These are phyloP conservation scores for Suhomyces coccinellae DNA, from an alignment of 1,139 yeast genomes.

Conservation along the genomic window DNA sequence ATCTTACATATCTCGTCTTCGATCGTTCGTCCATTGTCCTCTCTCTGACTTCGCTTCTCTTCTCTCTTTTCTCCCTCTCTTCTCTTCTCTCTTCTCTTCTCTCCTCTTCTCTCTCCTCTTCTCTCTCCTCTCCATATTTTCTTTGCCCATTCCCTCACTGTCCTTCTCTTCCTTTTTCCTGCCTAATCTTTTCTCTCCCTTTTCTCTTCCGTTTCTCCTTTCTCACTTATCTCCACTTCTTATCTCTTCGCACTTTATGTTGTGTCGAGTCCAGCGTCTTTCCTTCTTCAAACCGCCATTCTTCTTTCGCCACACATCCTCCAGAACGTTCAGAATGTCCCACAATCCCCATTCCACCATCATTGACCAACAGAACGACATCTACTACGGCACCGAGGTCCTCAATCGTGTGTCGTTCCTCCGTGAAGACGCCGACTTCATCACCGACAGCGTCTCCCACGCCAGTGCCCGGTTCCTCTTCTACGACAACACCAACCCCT, in stretches of 20 bases:
- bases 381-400: constrained; percentile 53
- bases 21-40: too few relatives aligned
- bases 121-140: too few relatives aligned
- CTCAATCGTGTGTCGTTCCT: constrained; percentile 80
- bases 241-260: background rate
- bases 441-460: constrained; percentile 52
- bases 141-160: too few relatives aligned
- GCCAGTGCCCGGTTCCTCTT: constrained; percentile 59
- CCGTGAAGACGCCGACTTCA: constrained; percentile 64
- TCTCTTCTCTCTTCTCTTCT: too few relatives aligned
- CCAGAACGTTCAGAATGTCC: constrained; percentile 14
- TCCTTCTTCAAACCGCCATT: background rate
- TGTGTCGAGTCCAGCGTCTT: background rate
- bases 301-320: background rate
- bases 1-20: too few relatives aligned
- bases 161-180: too few relatives aligned
- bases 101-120: too few relatives aligned
- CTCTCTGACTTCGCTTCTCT: too few relatives aligned
- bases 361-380: constrained; percentile 30
- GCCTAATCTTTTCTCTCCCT: too few relatives aligned
- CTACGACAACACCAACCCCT: constrained; percentile 38
- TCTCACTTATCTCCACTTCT: background rate
- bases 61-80: too few relatives aligned
- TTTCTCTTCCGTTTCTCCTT: background rate
- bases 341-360: constrained; percentile 11